Conservation (phyloP, 1,284 basidiomycete species). For the Kwoniella shivajii region DNA sequence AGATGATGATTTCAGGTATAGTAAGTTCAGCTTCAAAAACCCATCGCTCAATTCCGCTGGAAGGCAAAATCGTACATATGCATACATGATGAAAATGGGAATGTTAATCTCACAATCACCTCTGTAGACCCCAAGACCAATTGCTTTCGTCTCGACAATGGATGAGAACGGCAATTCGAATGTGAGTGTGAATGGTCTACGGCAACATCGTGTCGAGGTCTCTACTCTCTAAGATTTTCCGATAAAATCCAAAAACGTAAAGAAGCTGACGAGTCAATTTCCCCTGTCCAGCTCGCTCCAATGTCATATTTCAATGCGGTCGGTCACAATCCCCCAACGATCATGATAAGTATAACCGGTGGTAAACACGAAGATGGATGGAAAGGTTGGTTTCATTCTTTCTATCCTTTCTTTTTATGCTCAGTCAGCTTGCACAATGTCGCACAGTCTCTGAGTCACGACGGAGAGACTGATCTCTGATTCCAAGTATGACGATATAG, state of each 20-base stretch:
- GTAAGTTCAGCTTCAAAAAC: conserved; percentile 42
- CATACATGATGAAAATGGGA: background rate
- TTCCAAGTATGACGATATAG: too few species aligned
- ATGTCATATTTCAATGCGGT: conserved; percentile 55
- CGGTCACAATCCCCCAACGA: conserved; percentile 65
- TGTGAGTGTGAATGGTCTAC: conserved; percentile 55
- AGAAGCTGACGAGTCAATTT: too few species aligned
- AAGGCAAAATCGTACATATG: background rate
- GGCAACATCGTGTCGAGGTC: background rate
- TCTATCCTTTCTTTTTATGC: background rate
- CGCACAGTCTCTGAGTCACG: too few species aligned
- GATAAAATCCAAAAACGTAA: too few species aligned
- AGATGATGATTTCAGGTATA: conserved; percentile 67
- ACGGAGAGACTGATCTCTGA: too few species aligned
- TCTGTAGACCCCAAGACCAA: conserved; percentile 63
- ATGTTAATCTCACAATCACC: background rate
- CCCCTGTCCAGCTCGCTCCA: conserved; percentile 40
- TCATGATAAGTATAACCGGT: conserved; percentile 63
- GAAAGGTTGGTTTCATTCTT: conserved; percentile 31
- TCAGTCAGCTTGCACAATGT: too few species aligned
- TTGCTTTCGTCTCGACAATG: conserved; percentile 71
- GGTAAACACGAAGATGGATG: conserved; percentile 39
- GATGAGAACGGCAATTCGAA: conserved; percentile 63
- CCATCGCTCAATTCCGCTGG: background rate
- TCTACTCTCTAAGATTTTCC: background rate